Evolutionary conservation across 306 rosid genomes (phyloP), one percentile per base, ranked within the genome.

Genomic region (Gastrolobium villosum): DNA sequence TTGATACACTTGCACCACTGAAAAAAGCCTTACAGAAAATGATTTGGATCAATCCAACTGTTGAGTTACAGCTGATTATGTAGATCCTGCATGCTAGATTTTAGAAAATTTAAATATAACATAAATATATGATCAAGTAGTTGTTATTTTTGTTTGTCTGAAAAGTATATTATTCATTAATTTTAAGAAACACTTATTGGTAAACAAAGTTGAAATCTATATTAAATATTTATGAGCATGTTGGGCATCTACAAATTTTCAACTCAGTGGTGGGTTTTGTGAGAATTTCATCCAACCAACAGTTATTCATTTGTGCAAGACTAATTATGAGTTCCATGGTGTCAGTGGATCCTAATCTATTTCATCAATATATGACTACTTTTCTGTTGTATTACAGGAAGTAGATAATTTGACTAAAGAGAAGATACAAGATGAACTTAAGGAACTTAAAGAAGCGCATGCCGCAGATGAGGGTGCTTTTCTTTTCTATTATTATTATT

Each of bases 401-500:
- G 86, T 84, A 3, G 98, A 95, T 71, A 86, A 72, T 86, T 62
- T 95, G 84, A 95, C 98, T 10, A 86, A 75, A 74, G 96, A 95
- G 78, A 96, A 88, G 82, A 85, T 89, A 77, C 86, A 84, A 79
- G 90, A 93, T 34, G 97, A 95, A 82, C 93, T 95, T 59, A 79
- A 81, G 86, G 96, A 91, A 86, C 80, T 95, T 32, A 95, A 95
- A 86, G 86, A 91, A 81, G 97, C 87, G 73, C 97, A 93, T 81
- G 98, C 94, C 69, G 97, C 88, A 77, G 99, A 95, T 71, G 94
- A 95, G 83, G 99, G 99, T 95, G 65, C 37, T 43, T 60, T 74
- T 43, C 5, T 50, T 77, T 36, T 48, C 65, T 14, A 30, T 34
- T 32, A 5, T 72, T 52, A 20, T 9, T 53, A 48, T 81, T 62